Conservation (phyloP, 164 flowering plant genomes). For the Chimonanthus praecox region DNA sequence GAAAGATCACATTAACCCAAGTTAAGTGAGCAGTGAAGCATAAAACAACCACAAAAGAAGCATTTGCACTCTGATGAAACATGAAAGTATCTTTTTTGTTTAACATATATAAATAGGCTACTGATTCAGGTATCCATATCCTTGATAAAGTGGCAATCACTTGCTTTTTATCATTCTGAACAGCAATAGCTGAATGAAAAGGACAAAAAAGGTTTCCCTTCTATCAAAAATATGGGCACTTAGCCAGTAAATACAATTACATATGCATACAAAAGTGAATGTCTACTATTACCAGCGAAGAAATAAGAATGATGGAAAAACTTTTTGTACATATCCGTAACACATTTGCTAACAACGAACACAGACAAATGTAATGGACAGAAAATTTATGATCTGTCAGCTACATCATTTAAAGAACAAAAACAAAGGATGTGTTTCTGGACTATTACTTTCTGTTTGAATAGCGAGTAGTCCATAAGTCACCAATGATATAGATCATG, state of each 20-base stretch:
- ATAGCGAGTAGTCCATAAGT: too few species aligned
- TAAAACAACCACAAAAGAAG: background rate
- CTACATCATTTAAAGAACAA: background rate
- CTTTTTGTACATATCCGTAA: background rate
- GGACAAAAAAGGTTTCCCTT: too few species aligned
- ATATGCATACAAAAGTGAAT: too few species aligned
- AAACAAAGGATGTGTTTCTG: background rate
- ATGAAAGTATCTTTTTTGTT: too few species aligned
- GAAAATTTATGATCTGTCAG: background rate
- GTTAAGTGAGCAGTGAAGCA: background rate
- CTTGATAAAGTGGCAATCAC: too few species aligned
- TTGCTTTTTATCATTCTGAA: too few species aligned
- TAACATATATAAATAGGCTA: background rate
- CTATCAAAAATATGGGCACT: too few species aligned
- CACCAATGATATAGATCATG: background rate
- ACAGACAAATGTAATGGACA: too few species aligned
- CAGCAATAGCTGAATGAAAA: too few species aligned
- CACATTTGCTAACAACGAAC: background rate
- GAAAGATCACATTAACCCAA: slow-evolving; percentile 1
- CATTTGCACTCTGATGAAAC: background rate
- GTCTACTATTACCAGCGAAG: background rate
- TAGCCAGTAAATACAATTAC: too few species aligned
- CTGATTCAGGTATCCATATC: too few species aligned
- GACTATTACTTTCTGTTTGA: background rate
- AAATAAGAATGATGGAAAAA: background rate